Base-by-base conservation (phyloP, 1,139 yeast genomes). In the Geotrichum klebahnii region DNA sequence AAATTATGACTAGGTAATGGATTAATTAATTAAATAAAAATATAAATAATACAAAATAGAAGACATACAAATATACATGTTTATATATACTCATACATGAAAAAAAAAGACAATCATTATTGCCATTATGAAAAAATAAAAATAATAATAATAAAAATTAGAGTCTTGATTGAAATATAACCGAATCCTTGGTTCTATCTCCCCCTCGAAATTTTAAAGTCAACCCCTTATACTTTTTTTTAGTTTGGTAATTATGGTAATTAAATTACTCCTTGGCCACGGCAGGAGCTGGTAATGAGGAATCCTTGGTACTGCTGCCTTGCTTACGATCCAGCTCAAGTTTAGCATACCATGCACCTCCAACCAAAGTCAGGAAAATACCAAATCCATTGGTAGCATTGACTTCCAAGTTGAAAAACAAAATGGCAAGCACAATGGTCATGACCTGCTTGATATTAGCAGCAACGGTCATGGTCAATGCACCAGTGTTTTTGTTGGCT, bases 301-400 rank as follows among this genome's bases (percentile, higher is more conserved):
- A 8, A n/a, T 31, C 16, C 5, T 5, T 31, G 12, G 5, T n/a
- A 5, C 16, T 12, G 14, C 34, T 31, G 16, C 34, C 16, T 14
- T 48, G 46, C 36, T 55, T 55, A 28, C 54, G 42, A 24, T 53
- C 57, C 28, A 55, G 46, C 43, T 55, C 57, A 10, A 53, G 43
- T 36, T 55, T 55, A 42, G 76, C 65, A 56, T 53, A 61, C 61
- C 62, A 59, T 17, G 59, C 60, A 12, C 62, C 62, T 20, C 63
- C 63, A n/a, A 52, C 51, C 19, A 60, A 52, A 10, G 63, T 59
- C 43, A 59, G 46, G 12, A 56, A 34, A 43, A 60, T 59, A 33
- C 64, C 63, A 34, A 58, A 38, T 14, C 59, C 53, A 37, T 59
- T 60, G 38, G 57, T 45, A 14, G 56, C 52, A 14, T 60, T 57